Base-by-base conservation (phyloP, 2,329 filamentous ascomycete species). In the Apiospora phragmitis region DNA sequence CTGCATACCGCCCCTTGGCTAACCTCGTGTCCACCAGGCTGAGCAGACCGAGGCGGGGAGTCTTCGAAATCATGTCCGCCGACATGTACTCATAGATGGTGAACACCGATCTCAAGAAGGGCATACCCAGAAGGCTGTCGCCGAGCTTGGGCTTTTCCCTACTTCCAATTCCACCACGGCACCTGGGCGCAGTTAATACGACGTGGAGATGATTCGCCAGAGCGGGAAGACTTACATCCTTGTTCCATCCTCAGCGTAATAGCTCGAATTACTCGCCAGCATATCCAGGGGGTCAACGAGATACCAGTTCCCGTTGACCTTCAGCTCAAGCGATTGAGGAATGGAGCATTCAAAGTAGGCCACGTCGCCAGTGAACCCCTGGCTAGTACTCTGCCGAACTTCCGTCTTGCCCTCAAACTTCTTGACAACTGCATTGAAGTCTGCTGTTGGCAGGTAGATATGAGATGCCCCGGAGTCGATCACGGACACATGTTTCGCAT, bases 71-170 rank as follows among this genome's bases (percentile, higher is more conserved):
- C 68, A 69, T 69, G 49, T 69, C 41, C 14, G 49, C 24, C 6
- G 68, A 62, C 21, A 65, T 55, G 24, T 69, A 69, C 35, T 69
- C 68, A n/a, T 43, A 69, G 7, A 69, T 55, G 3, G 51, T 55
- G 35, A 69, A 65, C 9, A 69, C 68, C 12, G 55, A 69, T 29
- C 51, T 51, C 21, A 69, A 55, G 26, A 69, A 69, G 4, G 68
- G 51, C n/a, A 65, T 51, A 16, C 68, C 68, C 32, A 69, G 24
- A 9, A 69, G 3, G 32, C 35, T 62, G 21, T 69, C 68, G 32
- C 47, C 68, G 45, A 69, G 21, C 21, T 29, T 59, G 3, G 41
- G 24, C 16, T 18, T 55, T 4, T 69, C 41, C 29, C 24, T 21
- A 9, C 32, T 49, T 24, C 35, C 24, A 24, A 69, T 65, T 9